Base-by-base conservation (phyloP, 345 rosid genomes). In the Citrus sp. region DNA sequence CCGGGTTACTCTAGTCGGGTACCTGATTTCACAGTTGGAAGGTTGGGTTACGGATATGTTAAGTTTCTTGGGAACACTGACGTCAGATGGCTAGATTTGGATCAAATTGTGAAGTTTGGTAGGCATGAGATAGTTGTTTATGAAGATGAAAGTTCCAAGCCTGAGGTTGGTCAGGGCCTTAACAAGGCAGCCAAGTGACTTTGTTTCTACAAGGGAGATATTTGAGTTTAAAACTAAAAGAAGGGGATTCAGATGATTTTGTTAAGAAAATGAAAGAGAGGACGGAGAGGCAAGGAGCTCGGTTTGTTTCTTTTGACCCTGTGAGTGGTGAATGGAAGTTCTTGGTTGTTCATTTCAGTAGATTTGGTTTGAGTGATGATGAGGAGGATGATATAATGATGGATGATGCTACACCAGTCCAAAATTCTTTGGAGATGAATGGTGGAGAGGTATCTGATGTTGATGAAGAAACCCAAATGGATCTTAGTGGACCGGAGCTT, bases 311-410 rank as follows among this genome's bases (percentile, higher is more conserved):
- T 2, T 94, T 90, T 84, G 82, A 91, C 80, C 87, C 86, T 69
- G 67, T 46, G 66, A 85, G 73, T 80, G 87, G 92, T 73, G 89
- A 88, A 35, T 94, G 98, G 98, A 94, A 87, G 82, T 94, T 96
- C 83, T 73, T 78, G 83, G 98, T 94, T 74, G 83, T 77, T 72
- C 98, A 96, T 87, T 96, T 94, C 78, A 94, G 99, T 85, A 92
- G 94, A 87, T 96, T 92, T 79, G 98, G 99, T 69, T 85, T 94
- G 79, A 89, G 90, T 82, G 99, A 94, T n/a, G 95, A 91, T 81
- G 99, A 96, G 25, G 97, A 91, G 70, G 99, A 92, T 77, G 98
- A 92, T 85, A 87, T 92, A 60, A 51, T 78, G 40, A 90, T 92
- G 95, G 94, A 88, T 80, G 98, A 90, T 82, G 82, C 80, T 21